Conservation (phyloP, 345 rosid species). For the Theobroma cacao region DNA sequence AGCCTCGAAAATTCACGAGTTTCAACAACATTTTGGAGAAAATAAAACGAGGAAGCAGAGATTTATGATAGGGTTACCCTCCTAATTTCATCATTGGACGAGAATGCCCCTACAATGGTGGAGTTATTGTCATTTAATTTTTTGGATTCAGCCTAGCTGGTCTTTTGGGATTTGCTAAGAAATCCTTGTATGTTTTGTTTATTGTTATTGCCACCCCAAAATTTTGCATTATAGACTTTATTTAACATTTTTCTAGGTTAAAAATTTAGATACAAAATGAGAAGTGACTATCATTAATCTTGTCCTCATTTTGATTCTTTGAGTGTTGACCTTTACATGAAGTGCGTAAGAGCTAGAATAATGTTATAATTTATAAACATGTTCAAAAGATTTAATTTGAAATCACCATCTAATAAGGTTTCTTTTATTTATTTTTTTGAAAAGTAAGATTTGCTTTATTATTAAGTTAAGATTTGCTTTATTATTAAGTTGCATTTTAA, state of each 20-base stretch:
- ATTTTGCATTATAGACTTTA: not conserved
- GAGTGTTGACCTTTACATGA: no score
- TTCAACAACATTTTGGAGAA: conserved; percentile 13
- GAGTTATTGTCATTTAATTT: not conserved
- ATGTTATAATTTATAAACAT: no score
- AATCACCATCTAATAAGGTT: no score
- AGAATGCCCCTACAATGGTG: conserved; percentile 7
- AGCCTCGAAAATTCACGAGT: conserved; percentile 36
- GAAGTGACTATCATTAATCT: no score
- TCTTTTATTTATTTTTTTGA: no score
- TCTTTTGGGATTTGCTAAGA: not conserved
- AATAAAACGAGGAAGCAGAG: not conserved
- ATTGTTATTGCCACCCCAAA: not conserved
- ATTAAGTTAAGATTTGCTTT: no score
- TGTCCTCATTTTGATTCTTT: no score
- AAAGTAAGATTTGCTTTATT: no score
- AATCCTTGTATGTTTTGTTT: not conserved
- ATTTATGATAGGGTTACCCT: not conserved
- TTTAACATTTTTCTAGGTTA: not conserved
- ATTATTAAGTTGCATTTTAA: no score
- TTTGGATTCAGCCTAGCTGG: not conserved
- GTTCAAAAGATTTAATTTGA: no score
- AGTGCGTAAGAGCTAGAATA: no score
- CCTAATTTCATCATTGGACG: not conserved
- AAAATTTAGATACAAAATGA: not conserved